A percentile compares a stretch with the other conserved stretches of the same genome.
phyloP scores from a whole-genome alignment of 495 filamentous ascomycete genomes.

The Staphylotrichum longicolle region DNA sequence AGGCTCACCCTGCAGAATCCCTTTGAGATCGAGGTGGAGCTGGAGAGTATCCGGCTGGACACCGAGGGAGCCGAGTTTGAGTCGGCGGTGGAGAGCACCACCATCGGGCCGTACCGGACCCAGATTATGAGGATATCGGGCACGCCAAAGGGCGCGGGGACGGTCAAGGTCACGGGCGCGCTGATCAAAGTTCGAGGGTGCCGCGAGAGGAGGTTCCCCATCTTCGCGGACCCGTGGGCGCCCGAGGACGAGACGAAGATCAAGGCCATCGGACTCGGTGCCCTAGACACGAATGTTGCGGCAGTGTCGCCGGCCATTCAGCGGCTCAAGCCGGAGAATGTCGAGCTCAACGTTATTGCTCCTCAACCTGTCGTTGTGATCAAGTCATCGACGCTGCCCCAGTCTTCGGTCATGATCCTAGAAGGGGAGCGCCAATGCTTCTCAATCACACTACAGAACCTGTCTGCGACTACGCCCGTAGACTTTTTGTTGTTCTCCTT shows the following conservation, averaged over 20 bases:
- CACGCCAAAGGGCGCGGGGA: constrained; percentile 62
- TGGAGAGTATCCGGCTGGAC: constrained; percentile 77
- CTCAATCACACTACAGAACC: constrained; percentile 75
- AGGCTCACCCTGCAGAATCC: constrained; percentile 85
- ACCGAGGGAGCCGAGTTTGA: constrained; percentile 69
- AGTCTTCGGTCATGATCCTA: constrained; percentile 85
- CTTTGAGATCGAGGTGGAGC: constrained; percentile 85
- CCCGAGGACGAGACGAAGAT: constrained; percentile 68
- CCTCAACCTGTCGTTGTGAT: constrained; percentile 74
- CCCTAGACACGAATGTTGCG: constrained; percentile 48
- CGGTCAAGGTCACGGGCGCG: constrained; percentile 73
- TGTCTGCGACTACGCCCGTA: constrained; percentile 65
- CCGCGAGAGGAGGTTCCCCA: constrained; percentile 74
- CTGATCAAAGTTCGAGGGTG: constrained; percentile 77
- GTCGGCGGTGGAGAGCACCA: constrained; percentile 59
- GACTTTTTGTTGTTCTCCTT: constrained; percentile 85
- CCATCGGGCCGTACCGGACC: constrained; percentile 74
- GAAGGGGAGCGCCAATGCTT: constrained; percentile 81
- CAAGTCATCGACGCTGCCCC: constrained; percentile 72
- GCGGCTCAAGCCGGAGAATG: constrained; percentile 45
- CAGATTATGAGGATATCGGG: constrained; percentile 73
- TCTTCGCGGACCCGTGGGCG: constrained; percentile 74
- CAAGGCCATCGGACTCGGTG: constrained; percentile 66
- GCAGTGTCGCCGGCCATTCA: constrained; percentile 35
- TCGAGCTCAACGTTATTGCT: constrained; percentile 68